Base-by-base conservation (phyloP, 2,329 filamentous ascomycete species). In the Phyllachora maydis region DNA sequence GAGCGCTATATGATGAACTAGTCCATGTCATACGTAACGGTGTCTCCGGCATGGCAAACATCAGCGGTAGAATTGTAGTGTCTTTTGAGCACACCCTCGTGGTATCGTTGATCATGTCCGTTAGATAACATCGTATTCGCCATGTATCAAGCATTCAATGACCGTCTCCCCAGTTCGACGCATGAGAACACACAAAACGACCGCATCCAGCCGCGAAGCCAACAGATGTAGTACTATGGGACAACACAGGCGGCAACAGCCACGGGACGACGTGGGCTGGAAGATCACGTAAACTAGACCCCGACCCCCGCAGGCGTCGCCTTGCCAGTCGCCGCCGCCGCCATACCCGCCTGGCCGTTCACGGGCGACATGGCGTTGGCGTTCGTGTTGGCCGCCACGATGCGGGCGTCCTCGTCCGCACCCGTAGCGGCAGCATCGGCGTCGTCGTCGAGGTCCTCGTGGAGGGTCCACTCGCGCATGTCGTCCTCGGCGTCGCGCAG, bases 401-500 rank as follows among this genome's bases (percentile, higher is more conserved):
- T 66, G 64, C 71, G 70, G 26, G 56, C 60, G 12, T 56, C 60
- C 2, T 72, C 49, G 3, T 72, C 52, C 45, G 71, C 65, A 37
- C 71, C 66, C 33, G 65, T 70, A 9, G 56, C 51, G 15, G 59
- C 52, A 42, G 72, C 66, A 7, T 72, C 49, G 12, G 59, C 55
- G 2, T 43, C 30, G 1, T 45, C 54, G 21, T 54, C 61, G 19
- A 69, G 49, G 40, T 73, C 60, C 19, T 69, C 65, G 0, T 79
- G 70, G 0, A 64, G 72, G 44, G 83, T 93, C 1, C 79, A 59
- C 19, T 66, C 62, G 26, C 72, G 67, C 30, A 98, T 65, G 35
- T 91, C 79, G 25, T 79, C 73, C 47, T 98, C 88, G 19, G 82
- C 83, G 45, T 93, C 81, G 2, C 88, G 88, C 2, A 93, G 77